Evolutionary conservation across 208 protist genomes (phyloP), one percentile per base, ranked within the genome.

Genomic region (Wallacemonas sp.): DNA sequence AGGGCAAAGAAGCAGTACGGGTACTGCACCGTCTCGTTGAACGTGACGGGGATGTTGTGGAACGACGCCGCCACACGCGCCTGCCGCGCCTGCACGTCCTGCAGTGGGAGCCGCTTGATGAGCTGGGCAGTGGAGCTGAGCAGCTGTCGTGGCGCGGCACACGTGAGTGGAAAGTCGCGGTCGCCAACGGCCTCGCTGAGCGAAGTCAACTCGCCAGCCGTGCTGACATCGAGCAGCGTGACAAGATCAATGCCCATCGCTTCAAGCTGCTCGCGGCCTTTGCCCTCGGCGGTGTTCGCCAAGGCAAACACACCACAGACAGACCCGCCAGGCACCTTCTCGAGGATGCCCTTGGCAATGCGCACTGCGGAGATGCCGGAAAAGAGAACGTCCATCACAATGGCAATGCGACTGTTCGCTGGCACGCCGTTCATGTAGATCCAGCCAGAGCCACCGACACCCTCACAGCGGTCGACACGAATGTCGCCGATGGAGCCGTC

Each of bases 1-100:
- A 81, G 63, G 5, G 70, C 23, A 36, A 81, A 81, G 61, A 70
- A 70, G 47, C 70, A 77, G 56, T 77, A 81, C 26, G 76, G 76
- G 62, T 77, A 77, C 9, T 39, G 24, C 29, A 70, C 27, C 9
- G 60, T 27, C 17, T 57, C 30, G 62, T 72, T 77, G 47, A 46
- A 16, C 17, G 61, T 47, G 47, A 81, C 61, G 23, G 70, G 70
- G 29, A 81, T 61, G 52, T 68, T 62, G 47, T 52, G 32, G 26
- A 81, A 81, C 17, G 56, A 26, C 3, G 68, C 17, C 14, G 60
- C 46, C 32, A 81, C 67, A 19, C 61, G 57, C 1, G 46, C 32
- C 38, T 52, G 29, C 33, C 67, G 63, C 8, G 9, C n/a, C 29
- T 58, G 27, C 30, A 72, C 44, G 23, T 78, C 67, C 5, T 9